These are phyloP conservation scores for Amphicarpaea edgeworthii DNA, from an alignment of 306 rosid genomes.

Conservation along the genomic window DNA sequence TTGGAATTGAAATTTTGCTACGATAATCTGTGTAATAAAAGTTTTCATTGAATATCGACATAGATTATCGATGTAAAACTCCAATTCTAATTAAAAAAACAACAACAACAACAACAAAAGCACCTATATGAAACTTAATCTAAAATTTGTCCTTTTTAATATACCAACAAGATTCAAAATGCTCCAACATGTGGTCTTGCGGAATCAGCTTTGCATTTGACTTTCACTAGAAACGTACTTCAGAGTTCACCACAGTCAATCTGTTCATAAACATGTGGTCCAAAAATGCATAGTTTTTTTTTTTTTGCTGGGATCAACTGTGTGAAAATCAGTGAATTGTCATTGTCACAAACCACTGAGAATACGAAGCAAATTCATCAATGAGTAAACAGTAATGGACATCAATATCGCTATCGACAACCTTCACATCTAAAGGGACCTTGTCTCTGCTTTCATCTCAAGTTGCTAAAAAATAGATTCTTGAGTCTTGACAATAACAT, in stretches of 20 bases:
- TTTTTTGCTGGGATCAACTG: background rate
- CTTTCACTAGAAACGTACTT: background rate
- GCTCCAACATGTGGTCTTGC: background rate
- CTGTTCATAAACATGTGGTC: background rate
- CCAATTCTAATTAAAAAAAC: background rate
- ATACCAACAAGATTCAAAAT: background rate
- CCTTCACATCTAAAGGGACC: background rate
- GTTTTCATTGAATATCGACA: background rate
- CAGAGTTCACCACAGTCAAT: background rate
- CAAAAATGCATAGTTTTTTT: constrained; percentile 3
- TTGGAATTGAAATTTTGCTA: background rate
- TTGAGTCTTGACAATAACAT: constrained; percentile 18
- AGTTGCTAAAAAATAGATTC: constrained; percentile 4
- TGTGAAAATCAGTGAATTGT: background rate
- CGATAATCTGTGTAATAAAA: background rate
- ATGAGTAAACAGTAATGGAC: background rate
- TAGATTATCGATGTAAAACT: background rate
- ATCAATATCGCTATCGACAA: background rate
- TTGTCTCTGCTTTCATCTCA: constrained; percentile 4
- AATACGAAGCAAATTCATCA: background rate
- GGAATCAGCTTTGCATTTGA: constrained; percentile 19
- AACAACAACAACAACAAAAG: background rate
- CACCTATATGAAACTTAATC: background rate
- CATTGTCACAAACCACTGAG: constrained; percentile 7
- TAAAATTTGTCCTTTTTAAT: background rate